Evolutionary conservation across 1,139 yeast species (phyloP), one percentile per base, ranked within the genome.

Genomic region (Taphrina wiesneri): DNA sequence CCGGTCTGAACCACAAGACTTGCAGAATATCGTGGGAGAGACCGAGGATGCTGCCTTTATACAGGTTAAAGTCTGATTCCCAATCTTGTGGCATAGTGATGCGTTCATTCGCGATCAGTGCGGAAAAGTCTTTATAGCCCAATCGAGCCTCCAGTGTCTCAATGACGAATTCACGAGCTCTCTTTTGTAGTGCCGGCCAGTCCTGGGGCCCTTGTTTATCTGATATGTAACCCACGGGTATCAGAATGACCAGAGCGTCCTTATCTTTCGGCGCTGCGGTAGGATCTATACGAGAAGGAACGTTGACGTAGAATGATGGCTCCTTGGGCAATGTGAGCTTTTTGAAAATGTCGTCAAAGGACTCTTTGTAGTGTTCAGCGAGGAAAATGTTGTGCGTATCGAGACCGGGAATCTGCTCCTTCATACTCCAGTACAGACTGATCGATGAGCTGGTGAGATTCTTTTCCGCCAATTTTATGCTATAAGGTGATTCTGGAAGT

Each of bases 301-400:
- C 66, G 28, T 63, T 63, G 51, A 63, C 66, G 49, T 63, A 63
- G 28, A 63, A 63, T 5, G 63, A 56, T 1, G 63, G 57, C 34
- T 63, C 66, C 23, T 49, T 39, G 13, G 66, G 66, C 41, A 63
- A 30, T 1, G 62, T 34, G 5, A 56, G 43, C 15, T 47, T 46
- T 19, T 56, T 63, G 51, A 63, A 63, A 15, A 63, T 63, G 41
- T 56, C 63, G 26, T 63, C 66, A 47, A 63, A 63, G 17, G 66
- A 63, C 34, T 63, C 66, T 43, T 56, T 47, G 56, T 63, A 63
- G 28, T 56, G 49, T 36, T 63, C 66, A n/a, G 66, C 66, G 28
- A 63, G 51, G 51, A 63, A 63, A 57, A 63, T 63, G 57, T 63
- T 63, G 53, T 63, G 66, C 26, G 63, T 53, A 15, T 63, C 66